Evolutionary conservation across 73 alveolate species (phyloP), one percentile per base, ranked within the genome.

Genomic region (Paraurostyla sp.): DNA sequence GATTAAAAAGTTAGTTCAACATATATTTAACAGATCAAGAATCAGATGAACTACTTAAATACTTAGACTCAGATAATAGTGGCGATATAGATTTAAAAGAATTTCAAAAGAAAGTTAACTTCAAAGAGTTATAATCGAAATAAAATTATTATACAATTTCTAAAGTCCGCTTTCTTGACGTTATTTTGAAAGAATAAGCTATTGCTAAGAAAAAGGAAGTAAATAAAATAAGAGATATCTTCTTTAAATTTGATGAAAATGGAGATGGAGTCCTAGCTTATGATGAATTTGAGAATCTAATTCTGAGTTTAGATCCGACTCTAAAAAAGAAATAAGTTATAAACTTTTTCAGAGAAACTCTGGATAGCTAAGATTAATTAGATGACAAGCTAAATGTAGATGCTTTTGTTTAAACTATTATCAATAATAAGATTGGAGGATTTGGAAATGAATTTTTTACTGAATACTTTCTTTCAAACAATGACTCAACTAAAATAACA

Each of bases 181-280:
- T 36, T 20, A 27, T 69, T 16, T 3, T 69, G 4, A 69, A 41
- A 41, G 59, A 69, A 69, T 69, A 62, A 62, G 84, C 29, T 2
- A n/a, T 42, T 6, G 29, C 7, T 69, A 38, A 43, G n/a, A 27
- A 25, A 40, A 15, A 62, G 11, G 84, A 69, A 25, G 40, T 7
- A 6, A n/a, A 3, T 4, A 69, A 69, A 25, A 43, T 69, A 15
- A 69, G 18, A 43, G 62, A 69, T 2, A 11, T 40, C 58, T 69
- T 69, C 23, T 22, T 35, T n/a, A 69, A 76, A 51, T 87, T 76
- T 54, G 93, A 87, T 76, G 93, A 87, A 16, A 87, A 87, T 76
- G 93, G 90, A 35, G 93, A 87, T 76, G 93, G 93, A 0, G 93
- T 87, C 32, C 85, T 87, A 0, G 76, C 84, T 9, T 76, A 76